Base-by-base conservation (phyloP, 2,329 filamentous ascomycete genomes). In the Aspergillus sp. region DNA sequence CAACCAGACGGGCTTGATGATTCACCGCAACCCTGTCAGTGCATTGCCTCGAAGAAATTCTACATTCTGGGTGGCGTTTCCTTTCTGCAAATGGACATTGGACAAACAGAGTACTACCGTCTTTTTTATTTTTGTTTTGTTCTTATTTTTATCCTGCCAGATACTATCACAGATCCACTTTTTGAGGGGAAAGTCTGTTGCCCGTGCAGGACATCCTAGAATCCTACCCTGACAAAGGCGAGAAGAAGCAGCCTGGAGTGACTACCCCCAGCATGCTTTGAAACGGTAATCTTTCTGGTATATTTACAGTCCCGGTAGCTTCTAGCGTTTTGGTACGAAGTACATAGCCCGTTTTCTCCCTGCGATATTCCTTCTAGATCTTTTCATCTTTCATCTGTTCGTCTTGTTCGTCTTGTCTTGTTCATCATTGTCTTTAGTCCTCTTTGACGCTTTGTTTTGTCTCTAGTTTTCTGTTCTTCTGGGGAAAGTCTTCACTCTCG, bases 171-270 rank as follows among this genome's bases (percentile, higher is more conserved):
- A 45, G 50, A 53, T 51, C 55, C 55, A 59, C 54, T 53, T 44
- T 38, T 30, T 12, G 25, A 30, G 45, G 25, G 50, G 45, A 46
- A 30, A 39, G 43, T 43, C 41, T 43, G 41, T 30, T 30, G 25
- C 25, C 10, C 25, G 25, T 49, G 41, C 50, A 43, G 44, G 9
- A n/a, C 33, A 37, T 37, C n/a, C n/a, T 30, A 30, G 25, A 52
- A 51, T 55, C 57, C 52, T 49, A 50, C 49, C 43, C 46, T 47
- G 47, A 60, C 56, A 64, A 63, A 61, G 58, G 37, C 25, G 23
- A 41, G 35, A 43, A 33, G 38, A 41, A 12, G 32, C 19, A 32
- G 33, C 15, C 17, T 39, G 37, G 41, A 17, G n/a, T 43, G 41
- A 32, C 20, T 45, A 13, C 15, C 17, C 41, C 25, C 19, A 33